A percentile compares a stretch with the other conserved stretches of the same genome.
Evolutionary conservation across 192 early-diverging fungal genomes (phyloP).

Genomic region (Thamnidium elegans): DNA sequence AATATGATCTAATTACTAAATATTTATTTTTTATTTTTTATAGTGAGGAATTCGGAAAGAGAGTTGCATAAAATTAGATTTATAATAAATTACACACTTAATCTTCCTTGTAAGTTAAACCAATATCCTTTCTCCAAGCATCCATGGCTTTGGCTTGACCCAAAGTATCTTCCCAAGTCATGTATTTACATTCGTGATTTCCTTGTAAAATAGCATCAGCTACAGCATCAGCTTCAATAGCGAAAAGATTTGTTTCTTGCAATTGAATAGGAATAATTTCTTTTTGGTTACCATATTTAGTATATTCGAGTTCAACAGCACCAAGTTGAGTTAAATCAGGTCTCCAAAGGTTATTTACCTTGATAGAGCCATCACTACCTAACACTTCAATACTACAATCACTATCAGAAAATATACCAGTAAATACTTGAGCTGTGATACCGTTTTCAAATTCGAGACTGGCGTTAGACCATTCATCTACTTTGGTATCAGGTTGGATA

Average conservation of each 20-base stretch:
- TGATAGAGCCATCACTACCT: constrained; percentile 26
- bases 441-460: constrained; percentile 21
- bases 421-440: constrained; percentile 27
- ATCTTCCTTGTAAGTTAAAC: constrained; percentile 28
- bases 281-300: background rate
- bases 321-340: constrained; percentile 31
- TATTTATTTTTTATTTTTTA: background rate
- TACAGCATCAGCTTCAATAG: constrained; percentile 30
- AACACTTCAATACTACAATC: constrained; percentile 27
- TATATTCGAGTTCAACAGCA: constrained; percentile 15
- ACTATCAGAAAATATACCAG: constrained; percentile 28
- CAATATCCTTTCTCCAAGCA: constrained; percentile 32
- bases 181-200: constrained; percentile 21
- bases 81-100: background rate
- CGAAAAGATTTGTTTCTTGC: constrained; percentile 25
- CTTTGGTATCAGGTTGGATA: constrained; percentile 25
- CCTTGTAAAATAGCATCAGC: constrained; percentile 24
- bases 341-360: constrained; percentile 30
- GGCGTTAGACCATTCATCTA: constrained; percentile 38
- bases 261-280: constrained; percentile 11
- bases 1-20: background rate
- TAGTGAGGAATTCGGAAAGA: constrained; percentile 2
- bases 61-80: background rate
- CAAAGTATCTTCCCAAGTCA: constrained; percentile 34
- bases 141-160: constrained; percentile 35